A percentile compares a stretch with the other conserved stretches of the same genome.
phyloP scores from a whole-genome alignment of 805 yeast species.

The Cyberlindnera maritima region DNA sequence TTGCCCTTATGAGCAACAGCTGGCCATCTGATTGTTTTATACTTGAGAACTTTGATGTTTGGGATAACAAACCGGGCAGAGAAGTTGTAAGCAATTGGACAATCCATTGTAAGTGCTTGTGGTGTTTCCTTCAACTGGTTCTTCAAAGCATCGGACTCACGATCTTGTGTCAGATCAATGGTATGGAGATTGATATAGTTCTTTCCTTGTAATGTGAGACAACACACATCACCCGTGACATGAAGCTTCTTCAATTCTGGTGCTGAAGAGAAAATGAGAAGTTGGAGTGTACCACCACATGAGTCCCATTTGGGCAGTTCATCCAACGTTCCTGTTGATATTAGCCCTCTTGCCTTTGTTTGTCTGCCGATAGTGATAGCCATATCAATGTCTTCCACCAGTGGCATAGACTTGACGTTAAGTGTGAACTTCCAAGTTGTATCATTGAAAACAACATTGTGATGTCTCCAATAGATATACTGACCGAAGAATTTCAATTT shows the following conservation, averaged over 20 bases:
- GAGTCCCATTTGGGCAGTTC: neutral
- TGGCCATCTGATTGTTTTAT: neutral
- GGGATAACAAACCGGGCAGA: neutral
- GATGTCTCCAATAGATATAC: neutral
- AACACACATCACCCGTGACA: neutral
- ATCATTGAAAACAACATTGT: neutral
- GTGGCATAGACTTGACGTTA: neutral
- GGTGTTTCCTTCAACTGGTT: neutral
- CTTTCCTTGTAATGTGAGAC: neutral
- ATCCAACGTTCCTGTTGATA: neutral
- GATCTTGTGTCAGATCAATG: neutral
- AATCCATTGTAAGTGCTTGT: neutral
- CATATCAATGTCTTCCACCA: neutral
- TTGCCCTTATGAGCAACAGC: neutral
- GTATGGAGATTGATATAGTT: neutral
- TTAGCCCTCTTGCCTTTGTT: neutral
- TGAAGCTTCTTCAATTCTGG: neutral
- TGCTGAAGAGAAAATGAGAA: neutral
- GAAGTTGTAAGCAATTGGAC: constrained; percentile 2
- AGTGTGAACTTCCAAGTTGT: neutral
- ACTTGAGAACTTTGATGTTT: neutral
- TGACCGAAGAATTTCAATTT: neutral
- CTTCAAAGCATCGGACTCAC: neutral
- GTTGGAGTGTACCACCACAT: neutral
- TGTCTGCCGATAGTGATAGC: neutral